Evolutionary conservation across 345 rosid species (phyloP).

Genomic region (Populus pruinosa): DNA sequence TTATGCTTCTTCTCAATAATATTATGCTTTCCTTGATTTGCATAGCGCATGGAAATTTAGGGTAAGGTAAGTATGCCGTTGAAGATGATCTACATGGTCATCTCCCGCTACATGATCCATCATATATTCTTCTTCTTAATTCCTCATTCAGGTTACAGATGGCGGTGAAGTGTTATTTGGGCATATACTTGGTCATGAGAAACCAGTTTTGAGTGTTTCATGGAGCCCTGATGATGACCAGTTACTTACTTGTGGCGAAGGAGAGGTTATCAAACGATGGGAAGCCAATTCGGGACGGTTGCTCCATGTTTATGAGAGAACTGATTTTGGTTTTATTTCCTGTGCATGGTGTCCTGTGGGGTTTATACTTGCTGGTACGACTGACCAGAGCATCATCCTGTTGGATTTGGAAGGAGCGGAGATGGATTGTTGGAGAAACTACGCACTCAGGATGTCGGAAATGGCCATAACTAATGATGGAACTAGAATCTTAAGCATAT

Average conservation of each 20-base stretch:
- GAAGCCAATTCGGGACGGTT: slow-evolving; percentile 59
- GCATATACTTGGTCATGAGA: slow-evolving; percentile 55
- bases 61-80: too few species aligned
- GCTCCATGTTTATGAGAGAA: slow-evolving; percentile 49
- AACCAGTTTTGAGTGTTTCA: slow-evolving; percentile 48
- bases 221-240: slow-evolving; percentile 66
- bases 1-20: too few species aligned
- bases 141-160: slow-evolving; percentile 37
- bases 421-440: slow-evolving; percentile 50
- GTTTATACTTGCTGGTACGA: slow-evolving; percentile 47
- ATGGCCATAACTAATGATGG: slow-evolving; percentile 55
- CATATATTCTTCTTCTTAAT: too few species aligned
- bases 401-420: slow-evolving; percentile 61
- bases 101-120: too few species aligned
- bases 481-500: slow-evolving; percentile 49
- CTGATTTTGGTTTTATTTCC: slow-evolving; percentile 50
- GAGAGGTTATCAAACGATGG: slow-evolving; percentile 58
- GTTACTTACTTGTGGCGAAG: slow-evolving; percentile 60
- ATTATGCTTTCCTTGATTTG: too few species aligned
- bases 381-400: slow-evolving; percentile 50
- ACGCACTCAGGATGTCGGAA: slow-evolving; percentile 51
- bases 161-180: slow-evolving; percentile 38
- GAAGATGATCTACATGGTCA: too few species aligned
- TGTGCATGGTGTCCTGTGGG: slow-evolving; percentile 68
- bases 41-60: too few species aligned